A percentile compares a stretch with the other conserved stretches of the same genome.
These are phyloP conservation scores for Wallacemonas sp. DNA, from an alignment of 208 protist species.

Conservation along the genomic window DNA sequence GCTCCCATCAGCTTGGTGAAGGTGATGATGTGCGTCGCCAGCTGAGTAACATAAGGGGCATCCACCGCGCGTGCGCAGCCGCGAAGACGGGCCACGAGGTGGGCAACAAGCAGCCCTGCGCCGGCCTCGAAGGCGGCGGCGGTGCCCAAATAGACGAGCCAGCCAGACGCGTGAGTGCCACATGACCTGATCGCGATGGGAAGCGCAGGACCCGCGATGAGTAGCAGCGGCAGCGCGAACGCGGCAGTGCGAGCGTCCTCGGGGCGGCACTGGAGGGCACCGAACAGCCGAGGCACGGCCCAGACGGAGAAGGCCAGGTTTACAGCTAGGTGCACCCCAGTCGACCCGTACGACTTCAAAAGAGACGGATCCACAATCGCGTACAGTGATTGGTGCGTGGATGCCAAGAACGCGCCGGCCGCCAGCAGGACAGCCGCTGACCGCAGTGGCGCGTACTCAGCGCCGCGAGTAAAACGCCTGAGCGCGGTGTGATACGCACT, in stretches of 20 bases:
- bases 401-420: background rate
- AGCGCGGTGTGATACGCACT: background rate
- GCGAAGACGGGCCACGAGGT: background rate
- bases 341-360: background rate
- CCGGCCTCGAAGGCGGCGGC: constrained; percentile 45
- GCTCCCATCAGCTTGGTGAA: constrained; percentile 15
- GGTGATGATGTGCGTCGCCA: constrained; percentile 12
- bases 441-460: background rate
- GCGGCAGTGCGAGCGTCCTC: background rate
- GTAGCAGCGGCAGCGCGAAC: background rate
- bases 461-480: background rate
- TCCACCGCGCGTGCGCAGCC: background rate
- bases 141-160: constrained; percentile 32
- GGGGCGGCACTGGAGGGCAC: background rate
- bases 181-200: background rate
- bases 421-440: background rate
- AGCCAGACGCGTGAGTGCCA: background rate
- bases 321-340: background rate
- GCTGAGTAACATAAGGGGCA: background rate
- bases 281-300: constrained; percentile 1
- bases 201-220: background rate
- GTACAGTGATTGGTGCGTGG: constrained; percentile 5
- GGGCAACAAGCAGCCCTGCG: constrained; percentile 11
- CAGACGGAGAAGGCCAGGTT: background rate
- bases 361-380: constrained; percentile 10